Evolutionary conservation across 2,329 filamentous ascomycete genomes (phyloP).

Genomic region (Chaetomiaceae sp.): DNA sequence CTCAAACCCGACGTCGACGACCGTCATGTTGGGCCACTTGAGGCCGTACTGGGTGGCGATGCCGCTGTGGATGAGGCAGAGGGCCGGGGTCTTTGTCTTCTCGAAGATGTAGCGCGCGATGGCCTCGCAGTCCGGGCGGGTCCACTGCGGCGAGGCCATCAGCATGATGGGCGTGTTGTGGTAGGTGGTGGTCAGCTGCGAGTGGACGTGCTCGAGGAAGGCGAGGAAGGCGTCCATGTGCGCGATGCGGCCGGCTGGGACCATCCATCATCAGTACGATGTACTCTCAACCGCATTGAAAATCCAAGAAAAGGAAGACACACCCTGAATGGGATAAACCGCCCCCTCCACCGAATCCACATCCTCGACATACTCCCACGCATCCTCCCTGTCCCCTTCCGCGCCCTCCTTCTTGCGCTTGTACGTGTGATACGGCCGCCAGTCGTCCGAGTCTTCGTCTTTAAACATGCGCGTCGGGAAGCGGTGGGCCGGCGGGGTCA

Average conservation of each 20-base stretch:
- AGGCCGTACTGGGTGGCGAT: constrained; percentile 83
- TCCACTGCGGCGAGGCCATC: constrained; percentile 87
- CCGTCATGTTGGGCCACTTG: constrained; percentile 68
- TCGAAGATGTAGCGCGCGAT: constrained; percentile 96
- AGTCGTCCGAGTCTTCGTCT: constrained; percentile 73
- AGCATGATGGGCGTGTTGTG: constrained; percentile 95
- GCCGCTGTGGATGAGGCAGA: constrained; percentile 85
- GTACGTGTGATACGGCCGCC: constrained; percentile 71
- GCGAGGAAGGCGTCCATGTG: constrained; percentile 94
- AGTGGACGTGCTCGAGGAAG: constrained; percentile 87
- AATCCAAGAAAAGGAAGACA: background rate
- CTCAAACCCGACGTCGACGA: constrained; percentile 86
- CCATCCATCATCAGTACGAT: background rate
- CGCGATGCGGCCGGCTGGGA: constrained; percentile 70
- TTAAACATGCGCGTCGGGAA: constrained; percentile 93
- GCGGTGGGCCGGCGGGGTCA: constrained; percentile 83
- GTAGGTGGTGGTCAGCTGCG: constrained; percentile 81
- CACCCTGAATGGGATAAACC: constrained; percentile 73
- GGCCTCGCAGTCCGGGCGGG: constrained; percentile 76
- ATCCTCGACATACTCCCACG: constrained; percentile 78
- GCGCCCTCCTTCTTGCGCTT: constrained; percentile 50
- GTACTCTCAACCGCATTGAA: background rate
- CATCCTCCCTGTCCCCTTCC: constrained; percentile 46
- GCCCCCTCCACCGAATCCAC: constrained; percentile 83
- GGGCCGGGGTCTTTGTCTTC: constrained; percentile 89